Evolutionary conservation across 2,329 filamentous ascomycete species (phyloP).

Genomic region (Fusarium luffae): DNA sequence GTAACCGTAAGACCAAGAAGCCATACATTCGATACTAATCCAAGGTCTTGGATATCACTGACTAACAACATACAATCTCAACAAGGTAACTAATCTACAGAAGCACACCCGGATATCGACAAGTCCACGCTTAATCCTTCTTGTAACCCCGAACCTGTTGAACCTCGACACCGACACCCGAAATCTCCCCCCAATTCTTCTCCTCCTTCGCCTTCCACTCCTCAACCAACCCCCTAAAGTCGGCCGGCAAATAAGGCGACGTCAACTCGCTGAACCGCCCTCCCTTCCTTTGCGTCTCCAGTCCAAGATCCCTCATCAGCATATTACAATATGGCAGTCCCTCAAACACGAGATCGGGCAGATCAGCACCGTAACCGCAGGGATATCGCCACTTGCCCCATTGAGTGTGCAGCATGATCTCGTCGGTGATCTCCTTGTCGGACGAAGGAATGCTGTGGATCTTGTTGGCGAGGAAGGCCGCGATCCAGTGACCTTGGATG

Average conservation of each 20-base stretch:
- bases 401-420: constrained; percentile 72
- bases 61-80: background rate
- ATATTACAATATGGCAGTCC: constrained; percentile 67
- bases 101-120: background rate
- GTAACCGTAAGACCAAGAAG: background rate
- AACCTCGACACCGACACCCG: background rate
- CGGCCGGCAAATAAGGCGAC: constrained; percentile 35
- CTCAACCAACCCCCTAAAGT: constrained; percentile 44
- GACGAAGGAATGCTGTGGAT: constrained; percentile 50
- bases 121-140: background rate
- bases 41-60: background rate
- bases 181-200: background rate
- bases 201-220: constrained; percentile 40
- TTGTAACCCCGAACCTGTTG: background rate
- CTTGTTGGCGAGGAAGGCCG: constrained; percentile 65
- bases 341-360: constrained; percentile 82
- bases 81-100: background rate
- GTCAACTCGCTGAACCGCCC: constrained; percentile 26
- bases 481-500: constrained; percentile 63
- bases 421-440: constrained; percentile 58
- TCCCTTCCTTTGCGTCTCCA: constrained; percentile 53
- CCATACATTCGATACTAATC: background rate
- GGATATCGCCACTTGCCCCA: constrained; percentile 79
- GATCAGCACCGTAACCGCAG: constrained; percentile 68
- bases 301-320: constrained; percentile 72